These are phyloP conservation scores for Tolypocladium tropicale DNA, from an alignment of 2,329 filamentous ascomycete genomes.

Conservation along the genomic window DNA sequence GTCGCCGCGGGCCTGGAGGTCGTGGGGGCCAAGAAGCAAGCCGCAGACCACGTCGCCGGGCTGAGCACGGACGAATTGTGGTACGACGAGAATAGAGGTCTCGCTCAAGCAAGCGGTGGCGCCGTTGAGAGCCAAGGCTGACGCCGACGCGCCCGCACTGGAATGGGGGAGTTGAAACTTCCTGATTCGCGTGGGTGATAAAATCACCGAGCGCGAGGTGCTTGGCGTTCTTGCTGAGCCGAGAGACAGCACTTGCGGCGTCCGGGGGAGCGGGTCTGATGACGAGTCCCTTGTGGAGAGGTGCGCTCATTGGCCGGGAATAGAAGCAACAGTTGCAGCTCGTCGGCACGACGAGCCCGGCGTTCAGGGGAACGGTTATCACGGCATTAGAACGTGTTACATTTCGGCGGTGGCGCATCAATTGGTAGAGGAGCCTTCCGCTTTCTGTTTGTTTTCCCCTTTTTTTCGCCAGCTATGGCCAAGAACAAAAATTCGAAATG, in stretches of 20 bases:
- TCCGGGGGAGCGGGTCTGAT: neutral
- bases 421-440: neutral
- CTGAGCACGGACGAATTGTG: conserved; percentile 20
- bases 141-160: neutral
- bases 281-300: neutral
- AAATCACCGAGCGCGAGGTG: neutral
- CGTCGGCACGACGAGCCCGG: neutral
- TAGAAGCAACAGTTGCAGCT: neutral
- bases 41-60: conserved; percentile 2
- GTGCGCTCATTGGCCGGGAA: neutral
- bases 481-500: neutral
- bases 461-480: neutral
- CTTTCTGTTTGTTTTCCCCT: neutral
- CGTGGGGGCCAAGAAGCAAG: conserved; percentile 11
- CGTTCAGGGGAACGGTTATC: conserved; percentile 13
- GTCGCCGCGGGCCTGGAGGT: conserved; percentile 67
- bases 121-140: conserved; percentile 3
- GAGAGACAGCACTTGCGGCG: neutral
- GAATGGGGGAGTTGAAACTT: neutral
- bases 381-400: conserved; percentile 9
- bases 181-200: neutral
- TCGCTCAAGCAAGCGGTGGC: neutral
- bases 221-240: neutral
- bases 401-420: conserved; percentile 4
- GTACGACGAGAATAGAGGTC: conserved; percentile 18